These are phyloP conservation scores for Quercus dentata DNA, from an alignment of 306 rosid genomes.

Conservation along the genomic window DNA sequence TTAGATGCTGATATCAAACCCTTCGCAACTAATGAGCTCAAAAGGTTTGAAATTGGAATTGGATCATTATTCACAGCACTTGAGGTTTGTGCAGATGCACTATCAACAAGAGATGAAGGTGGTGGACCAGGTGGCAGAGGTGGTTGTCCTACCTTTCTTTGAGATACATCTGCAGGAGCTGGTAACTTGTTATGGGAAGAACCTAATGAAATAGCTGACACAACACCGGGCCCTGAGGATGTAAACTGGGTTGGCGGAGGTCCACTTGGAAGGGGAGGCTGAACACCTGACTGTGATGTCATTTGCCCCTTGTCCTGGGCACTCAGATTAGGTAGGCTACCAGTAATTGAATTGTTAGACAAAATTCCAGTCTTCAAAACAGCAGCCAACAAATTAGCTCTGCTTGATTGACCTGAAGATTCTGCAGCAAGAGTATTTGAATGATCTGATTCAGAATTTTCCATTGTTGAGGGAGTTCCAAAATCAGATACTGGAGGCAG, in stretches of 20 bases:
- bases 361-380: conserved; percentile 72
- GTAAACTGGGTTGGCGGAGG: conserved; percentile 33
- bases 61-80: conserved; percentile 33
- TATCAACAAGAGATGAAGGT: conserved; percentile 39
- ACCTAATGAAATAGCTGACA: conserved; percentile 40
- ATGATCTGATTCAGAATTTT: conserved; percentile 23
- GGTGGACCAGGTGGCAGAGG: conserved; percentile 35
- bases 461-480: conserved; percentile 18
- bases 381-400: conserved; percentile 69
- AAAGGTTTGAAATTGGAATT: conserved; percentile 70
- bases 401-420: conserved; percentile 49
- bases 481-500: conserved; percentile 22
- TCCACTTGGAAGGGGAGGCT: conserved; percentile 38
- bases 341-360: conserved; percentile 38
- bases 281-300: conserved; percentile 38
- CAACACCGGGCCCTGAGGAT: conserved; percentile 32
- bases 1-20: conserved; percentile 79
- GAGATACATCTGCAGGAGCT: conserved; percentile 25
- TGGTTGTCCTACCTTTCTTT: conserved; percentile 42
- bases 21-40: conserved; percentile 84
- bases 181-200: conserved; percentile 42
- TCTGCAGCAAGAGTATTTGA: conserved; percentile 33
- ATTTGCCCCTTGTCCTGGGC: conserved; percentile 35
- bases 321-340: conserved; percentile 36
- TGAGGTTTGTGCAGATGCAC: conserved; percentile 43